phyloP scores from a whole-genome alignment of 495 filamentous ascomycete species.

The Tricharina praecox region DNA sequence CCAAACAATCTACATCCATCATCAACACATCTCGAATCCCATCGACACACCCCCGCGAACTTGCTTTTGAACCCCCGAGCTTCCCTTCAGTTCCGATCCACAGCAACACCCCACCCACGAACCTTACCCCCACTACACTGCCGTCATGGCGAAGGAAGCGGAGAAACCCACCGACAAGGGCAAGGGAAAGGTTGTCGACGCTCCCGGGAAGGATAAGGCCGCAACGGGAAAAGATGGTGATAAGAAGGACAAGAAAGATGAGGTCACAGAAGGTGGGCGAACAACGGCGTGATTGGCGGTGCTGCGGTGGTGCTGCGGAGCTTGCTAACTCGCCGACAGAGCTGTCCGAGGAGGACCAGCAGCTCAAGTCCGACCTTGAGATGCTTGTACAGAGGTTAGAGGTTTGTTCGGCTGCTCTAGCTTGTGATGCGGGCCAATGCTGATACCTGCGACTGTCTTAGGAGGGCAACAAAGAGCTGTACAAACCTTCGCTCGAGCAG shows the following conservation, averaged over 20 bases:
- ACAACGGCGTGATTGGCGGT: conserved; percentile 10
- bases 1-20: too few relatives aligned
- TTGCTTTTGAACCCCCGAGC: too few relatives aligned
- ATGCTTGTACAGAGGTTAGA: conserved; percentile 94
- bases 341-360: conserved; percentile 92
- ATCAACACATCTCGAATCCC: conserved; percentile 5
- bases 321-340: conserved; percentile 44
- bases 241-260: conserved; percentile 40
- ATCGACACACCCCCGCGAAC: too few relatives aligned
- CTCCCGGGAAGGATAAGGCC: conserved; percentile 40
- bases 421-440: conserved; percentile 13
- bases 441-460: conserved; percentile 28
- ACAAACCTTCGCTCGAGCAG: conserved; percentile 77
- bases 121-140: conserved; percentile 6
- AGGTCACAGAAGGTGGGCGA: conserved; percentile 38
- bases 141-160: conserved; percentile 75
- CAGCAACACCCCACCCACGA: conserved; percentile 4
- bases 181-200: conserved; percentile 71
- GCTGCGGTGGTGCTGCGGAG: conserved; percentile 25
- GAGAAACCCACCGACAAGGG: conserved; percentile 86
- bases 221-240: conserved; percentile 60
- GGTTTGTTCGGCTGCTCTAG: conserved; percentile 35
- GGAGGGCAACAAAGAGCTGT: conserved; percentile 75
- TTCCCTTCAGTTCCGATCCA: too few relatives aligned
- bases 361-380: conserved; percentile 93